Percentiles rank a stretch among this genome's conserved stretches.
Evolutionary conservation across 768 basidiomycete species (phyloP).

Genomic region (Mycena amicta): DNA sequence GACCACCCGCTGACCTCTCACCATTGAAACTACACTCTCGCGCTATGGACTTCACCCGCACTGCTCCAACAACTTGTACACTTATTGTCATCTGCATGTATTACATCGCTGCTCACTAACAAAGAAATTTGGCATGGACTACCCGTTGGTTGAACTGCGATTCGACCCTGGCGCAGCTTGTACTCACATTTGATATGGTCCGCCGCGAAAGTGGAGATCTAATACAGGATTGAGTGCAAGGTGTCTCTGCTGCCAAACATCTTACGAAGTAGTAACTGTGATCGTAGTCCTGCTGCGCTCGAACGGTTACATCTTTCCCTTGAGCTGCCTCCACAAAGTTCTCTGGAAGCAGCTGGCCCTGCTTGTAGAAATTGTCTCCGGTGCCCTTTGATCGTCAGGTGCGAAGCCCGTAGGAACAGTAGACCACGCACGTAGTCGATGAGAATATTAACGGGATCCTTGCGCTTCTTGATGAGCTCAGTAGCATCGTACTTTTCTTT

Average conservation of each 20-base stretch:
- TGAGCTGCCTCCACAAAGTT: conserved; percentile 82
- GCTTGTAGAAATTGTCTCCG: conserved; percentile 79
- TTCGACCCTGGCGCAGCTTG: conserved; percentile 5
- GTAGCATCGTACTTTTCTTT: conserved; percentile 80
- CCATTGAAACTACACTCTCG: not conserved
- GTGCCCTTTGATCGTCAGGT: conserved; percentile 56
- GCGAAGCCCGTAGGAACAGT: not conserved
- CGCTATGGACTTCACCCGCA: not conserved
- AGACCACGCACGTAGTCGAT: conserved; percentile 74
- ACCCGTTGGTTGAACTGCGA: conserved; percentile 16
- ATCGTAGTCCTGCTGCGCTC: conserved; percentile 83
- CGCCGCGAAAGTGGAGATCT: conserved; percentile 89
- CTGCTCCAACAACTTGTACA: conserved; percentile 6
- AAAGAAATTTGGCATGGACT: conserved; percentile 87
- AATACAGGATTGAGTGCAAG: not conserved
- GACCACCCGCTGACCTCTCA: not conserved
- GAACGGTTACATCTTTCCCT: conserved; percentile 75
- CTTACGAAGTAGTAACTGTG: conserved; percentile 86
- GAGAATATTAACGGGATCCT: conserved; percentile 73
- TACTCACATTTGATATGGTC: conserved; percentile 88
- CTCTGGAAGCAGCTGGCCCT: conserved; percentile 89
- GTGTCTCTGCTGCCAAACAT: too few species aligned
- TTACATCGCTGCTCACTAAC: conserved; percentile 52
- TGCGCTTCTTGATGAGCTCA: conserved; percentile 66
- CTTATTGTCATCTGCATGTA: conserved; percentile 13